Base-by-base conservation (phyloP, 331 rosid species). In the Dryas integrifolia region DNA sequence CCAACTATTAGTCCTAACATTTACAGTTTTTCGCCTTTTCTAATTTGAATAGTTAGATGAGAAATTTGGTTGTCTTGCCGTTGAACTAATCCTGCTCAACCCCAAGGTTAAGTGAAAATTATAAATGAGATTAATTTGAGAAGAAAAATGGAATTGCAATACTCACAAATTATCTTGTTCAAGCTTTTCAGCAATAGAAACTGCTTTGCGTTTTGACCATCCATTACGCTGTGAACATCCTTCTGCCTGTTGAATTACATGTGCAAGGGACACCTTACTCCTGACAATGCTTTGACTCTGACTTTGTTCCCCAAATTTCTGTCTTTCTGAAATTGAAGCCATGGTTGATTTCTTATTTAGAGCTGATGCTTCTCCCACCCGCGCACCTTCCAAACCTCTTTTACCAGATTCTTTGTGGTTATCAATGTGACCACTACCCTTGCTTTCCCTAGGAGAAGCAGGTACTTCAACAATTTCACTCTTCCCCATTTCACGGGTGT, bases 161-260 rank as follows among this genome's bases (percentile, higher is more conserved):
- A 85, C 96, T 65, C 86, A 95, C 99, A 95, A 76, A 76, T 95
- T 95, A 81, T 95, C 99, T 75, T 90, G 97, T 83, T 92, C 99
- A 14, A 95, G 99, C 88, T 95, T 92, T 81, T 95, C 99, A 48
- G 99, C 99, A 73, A 95, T 95, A 45, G 99, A 95, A 80, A 95
- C 92, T n/a, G 99, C 98, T 81, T 82, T 95, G 72, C 86, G 96
- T 80, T 82, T 87, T 43, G 99, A 92, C 98, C 98, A 92, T 26
- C 30, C 30, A 26, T 26, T 26, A 26, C 30, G 30, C 30, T 81
- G 86, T 51, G 98, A 90, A 96, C 97, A 90, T 26, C 30, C 30
- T 26, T 95, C 99, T 6, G 94, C 96, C 72, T 90, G 98, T 86
- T 95, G 99, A 82, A 95, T 87, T 79, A 95, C 99, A 75, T 92